phyloP scores from a whole-genome alignment of 1,139 yeast genomes.

The Scheffersomyces parashehatae region DNA sequence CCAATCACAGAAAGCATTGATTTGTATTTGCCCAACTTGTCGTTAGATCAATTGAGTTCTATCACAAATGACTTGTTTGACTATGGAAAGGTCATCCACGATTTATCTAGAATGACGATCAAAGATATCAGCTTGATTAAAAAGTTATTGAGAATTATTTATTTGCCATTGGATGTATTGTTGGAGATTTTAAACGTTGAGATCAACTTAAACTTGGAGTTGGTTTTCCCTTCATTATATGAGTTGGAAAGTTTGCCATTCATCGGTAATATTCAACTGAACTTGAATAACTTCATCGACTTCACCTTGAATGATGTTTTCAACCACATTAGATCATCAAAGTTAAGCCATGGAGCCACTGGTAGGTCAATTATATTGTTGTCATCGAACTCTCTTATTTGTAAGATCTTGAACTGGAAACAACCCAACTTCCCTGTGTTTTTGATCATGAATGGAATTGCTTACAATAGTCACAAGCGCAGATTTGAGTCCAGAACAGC shows the following conservation, averaged over 20 bases:
- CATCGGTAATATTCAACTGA: slow-evolving; percentile 46
- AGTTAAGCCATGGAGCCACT: slow-evolving; percentile 21
- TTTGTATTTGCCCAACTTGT: slow-evolving; percentile 46
- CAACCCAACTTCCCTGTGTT: slow-evolving; percentile 97
- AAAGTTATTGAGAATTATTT: slow-evolving; percentile 43
- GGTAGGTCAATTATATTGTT: slow-evolving; percentile 75
- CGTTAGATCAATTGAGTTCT: slow-evolving; percentile 42
- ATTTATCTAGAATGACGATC: slow-evolving; percentile 38
- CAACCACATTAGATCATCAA: slow-evolving; percentile 67
- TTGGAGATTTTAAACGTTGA: slow-evolving; percentile 54
- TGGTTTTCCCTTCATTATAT: slow-evolving; percentile 74
- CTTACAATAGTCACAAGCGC: slow-evolving; percentile 29
- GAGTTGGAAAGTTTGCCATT: slow-evolving; percentile 60
- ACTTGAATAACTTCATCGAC: slow-evolving; percentile 77
- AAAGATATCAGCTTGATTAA: slow-evolving; percentile 39
- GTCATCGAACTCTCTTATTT: slow-evolving; percentile 82
- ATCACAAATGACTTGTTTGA: slow-evolving; percentile 46
- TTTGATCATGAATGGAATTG: slow-evolving; percentile 72
- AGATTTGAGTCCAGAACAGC: slow-evolving; percentile 43
- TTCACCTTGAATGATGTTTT: slow-evolving; percentile 70
- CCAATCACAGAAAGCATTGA: slow-evolving; percentile 59
- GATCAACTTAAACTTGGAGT: slow-evolving; percentile 74
- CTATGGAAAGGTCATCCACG: slow-evolving; percentile 43
- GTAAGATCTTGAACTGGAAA: slow-evolving; percentile 95
- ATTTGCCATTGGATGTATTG: slow-evolving; percentile 64